Base-by-base conservation (phyloP, 23 red algal genomes). In the Gracilaria gracilis region DNA sequence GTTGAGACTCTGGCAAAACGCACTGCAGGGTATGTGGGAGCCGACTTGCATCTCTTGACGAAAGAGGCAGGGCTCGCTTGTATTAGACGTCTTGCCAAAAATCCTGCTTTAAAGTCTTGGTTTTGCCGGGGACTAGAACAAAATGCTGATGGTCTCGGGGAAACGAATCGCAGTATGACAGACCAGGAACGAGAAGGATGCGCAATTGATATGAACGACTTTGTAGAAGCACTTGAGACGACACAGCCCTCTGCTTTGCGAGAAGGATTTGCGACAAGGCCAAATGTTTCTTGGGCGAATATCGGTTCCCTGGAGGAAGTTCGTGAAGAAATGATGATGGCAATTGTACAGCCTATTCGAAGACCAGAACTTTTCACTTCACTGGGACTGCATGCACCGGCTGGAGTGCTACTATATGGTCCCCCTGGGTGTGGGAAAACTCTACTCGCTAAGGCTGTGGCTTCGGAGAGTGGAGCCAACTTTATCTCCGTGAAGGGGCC, bases 341-440 rank as follows among this genome's bases (percentile, higher is more conserved):
- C 97, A 23, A 73, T 99, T 19, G 94, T 95, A 0, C 86, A 85
- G 47, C 97, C 97, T 19, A 87, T 96, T 27, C 81, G 88, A 37
- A 53, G 85, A 48, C 94, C 93, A 4, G 87, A 94, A 37, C 21
- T 65, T 34, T 99, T 96, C 75, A 70, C 86, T 19, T 65, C 82
- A 33, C 72, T 99, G 29, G 97, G 97, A 11, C 66, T 99, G 34
- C 23, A 80, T 49, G 83, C 91, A 29, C 85, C 95, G 0, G 93
- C 92, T 58, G 97, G 97, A 27, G 95, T 99, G 15, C 82, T 99
- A n/a, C 80, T 99, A 51, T 99, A 99, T 78, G 97, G 97, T 5
- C 97, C 97, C 5, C 97, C 97, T 12, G 97, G 97, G 0, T 99
- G 97, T 51, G 95, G 97, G 36, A 99, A 99, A 83, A 99, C 97